A percentile compares a stretch with the other conserved stretches of the same genome.
These are phyloP conservation scores for Suillus clintonianus DNA, from an alignment of 768 basidiomycete genomes.

Conservation along the genomic window DNA sequence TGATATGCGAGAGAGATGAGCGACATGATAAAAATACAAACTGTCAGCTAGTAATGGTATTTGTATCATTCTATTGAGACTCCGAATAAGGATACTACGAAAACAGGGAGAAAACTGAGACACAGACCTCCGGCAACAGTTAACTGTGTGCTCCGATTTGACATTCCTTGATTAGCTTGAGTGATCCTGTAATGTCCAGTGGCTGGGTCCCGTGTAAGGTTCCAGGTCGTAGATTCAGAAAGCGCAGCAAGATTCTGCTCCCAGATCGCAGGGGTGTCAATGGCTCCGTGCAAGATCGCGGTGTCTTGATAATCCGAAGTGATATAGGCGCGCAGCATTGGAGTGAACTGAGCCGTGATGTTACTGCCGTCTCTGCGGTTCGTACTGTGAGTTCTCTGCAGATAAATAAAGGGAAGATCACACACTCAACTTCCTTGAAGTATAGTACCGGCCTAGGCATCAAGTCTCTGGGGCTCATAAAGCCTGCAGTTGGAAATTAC, in stretches of 20 bases:
- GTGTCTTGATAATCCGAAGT: neutral
- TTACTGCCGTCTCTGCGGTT: neutral
- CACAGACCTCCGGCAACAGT: neutral
- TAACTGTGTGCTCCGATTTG: neutral
- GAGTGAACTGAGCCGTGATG: neutral
- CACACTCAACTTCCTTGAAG: conserved; percentile 2
- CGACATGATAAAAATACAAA: neutral
- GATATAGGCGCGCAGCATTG: neutral
- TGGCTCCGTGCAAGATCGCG: neutral
- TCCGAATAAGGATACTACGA: neutral
- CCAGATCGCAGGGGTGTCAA: neutral
- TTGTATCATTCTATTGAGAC: neutral
- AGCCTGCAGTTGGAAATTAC: neutral
- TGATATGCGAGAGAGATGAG: neutral
- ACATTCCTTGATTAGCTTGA: neutral
- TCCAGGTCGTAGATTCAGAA: neutral
- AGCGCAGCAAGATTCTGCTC: neutral
- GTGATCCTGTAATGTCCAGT: neutral
- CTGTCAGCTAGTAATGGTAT: neutral
- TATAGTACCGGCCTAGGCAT: neutral
- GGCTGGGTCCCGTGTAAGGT: neutral
- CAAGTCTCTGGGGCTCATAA: neutral
- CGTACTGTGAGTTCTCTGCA: neutral
- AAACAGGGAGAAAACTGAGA: neutral
- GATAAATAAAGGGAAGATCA: neutral